Base-by-base conservation (phyloP, 805 yeast species). In the Cyberlindnera maclurae region DNA sequence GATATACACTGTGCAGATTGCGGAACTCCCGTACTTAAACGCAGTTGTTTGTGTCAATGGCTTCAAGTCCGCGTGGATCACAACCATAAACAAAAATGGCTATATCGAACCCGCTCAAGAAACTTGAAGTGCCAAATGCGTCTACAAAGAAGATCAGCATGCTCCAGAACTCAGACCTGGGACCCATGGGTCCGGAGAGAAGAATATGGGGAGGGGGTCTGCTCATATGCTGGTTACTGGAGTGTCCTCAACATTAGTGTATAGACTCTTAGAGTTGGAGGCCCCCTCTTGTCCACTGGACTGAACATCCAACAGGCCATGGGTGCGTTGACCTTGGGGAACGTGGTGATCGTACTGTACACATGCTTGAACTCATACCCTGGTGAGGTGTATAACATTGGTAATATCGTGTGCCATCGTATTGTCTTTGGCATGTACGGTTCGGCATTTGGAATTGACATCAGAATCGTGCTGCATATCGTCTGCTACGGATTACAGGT, bases 401-500 rank as follows among this genome's bases (percentile, higher is more conserved):
- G 68, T 8, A 63, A 54, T 38, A 60, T 68, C 2, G 47, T 64
- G 4, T 57, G 58, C 26, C 67, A 61, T 34, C 46, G 70, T 37
- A 46, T 61, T 41, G 52, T 61, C 9, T 64, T 64, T 50, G 75
- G 75, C 24, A 53, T 65, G 4, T 52, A 59, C 40, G 73, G 73
- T 5, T 62, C 68, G 2, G 52, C 51, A 8, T 33, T 68, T 10
- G 71, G 69, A 15, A 61, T 70, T 16, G 31, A 59, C 15, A 60
- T 66, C 27, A 54, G 74, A 48, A 60, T 64, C 11, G 46, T 66
- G 22, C 49, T 70, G 36, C 59, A 67, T 10, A 56, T 67, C 29
- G 67, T 70, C 15, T 67, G 64, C 54, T 67, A 57, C 44, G 72
- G 67, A 4, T 59, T 65, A 12, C 70, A 67, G 45, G 59, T 68